Evolutionary conservation across 306 rosid genomes (phyloP).

Genomic region (Cyamopsis tetragonoloba): DNA sequence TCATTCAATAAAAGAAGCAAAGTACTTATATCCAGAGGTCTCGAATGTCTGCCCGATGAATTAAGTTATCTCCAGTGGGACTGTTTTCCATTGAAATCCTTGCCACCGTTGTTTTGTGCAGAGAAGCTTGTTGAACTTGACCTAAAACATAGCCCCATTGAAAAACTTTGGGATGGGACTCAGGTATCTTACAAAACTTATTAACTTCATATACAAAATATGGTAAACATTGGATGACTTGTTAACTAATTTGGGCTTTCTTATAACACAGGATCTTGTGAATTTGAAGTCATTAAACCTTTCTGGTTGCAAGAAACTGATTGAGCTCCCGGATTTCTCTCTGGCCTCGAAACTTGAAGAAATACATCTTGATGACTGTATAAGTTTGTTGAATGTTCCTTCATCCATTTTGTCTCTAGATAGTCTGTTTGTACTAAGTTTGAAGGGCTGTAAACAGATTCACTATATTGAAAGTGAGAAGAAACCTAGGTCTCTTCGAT

Average conservation of each 20-base stretch:
- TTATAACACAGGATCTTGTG: neutral
- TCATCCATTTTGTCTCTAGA: neutral
- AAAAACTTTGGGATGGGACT: neutral
- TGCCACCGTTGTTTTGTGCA: neutral
- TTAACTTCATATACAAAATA: neutral
- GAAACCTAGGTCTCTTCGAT: neutral
- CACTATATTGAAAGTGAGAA: neutral
- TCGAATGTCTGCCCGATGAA: neutral
- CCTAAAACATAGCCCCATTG: neutral
- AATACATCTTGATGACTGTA: neutral
- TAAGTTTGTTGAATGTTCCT: neutral
- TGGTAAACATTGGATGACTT: neutral
- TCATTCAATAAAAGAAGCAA: neutral
- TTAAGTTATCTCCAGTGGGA: neutral
- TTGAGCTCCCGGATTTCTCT: slow-evolving; percentile 1
- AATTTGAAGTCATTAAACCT: neutral
- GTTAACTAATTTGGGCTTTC: neutral
- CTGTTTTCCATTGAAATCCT: neutral
- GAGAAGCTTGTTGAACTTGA: slow-evolving; percentile 2
- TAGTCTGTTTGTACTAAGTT: neutral
- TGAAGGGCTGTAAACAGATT: neutral
- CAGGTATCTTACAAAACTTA: neutral
- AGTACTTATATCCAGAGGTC: neutral
- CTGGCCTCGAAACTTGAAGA: neutral
- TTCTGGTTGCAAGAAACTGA: neutral